These are phyloP conservation scores for Ceratobasidium sp. DNA, from an alignment of 1,284 basidiomycete genomes.

Conservation along the genomic window DNA sequence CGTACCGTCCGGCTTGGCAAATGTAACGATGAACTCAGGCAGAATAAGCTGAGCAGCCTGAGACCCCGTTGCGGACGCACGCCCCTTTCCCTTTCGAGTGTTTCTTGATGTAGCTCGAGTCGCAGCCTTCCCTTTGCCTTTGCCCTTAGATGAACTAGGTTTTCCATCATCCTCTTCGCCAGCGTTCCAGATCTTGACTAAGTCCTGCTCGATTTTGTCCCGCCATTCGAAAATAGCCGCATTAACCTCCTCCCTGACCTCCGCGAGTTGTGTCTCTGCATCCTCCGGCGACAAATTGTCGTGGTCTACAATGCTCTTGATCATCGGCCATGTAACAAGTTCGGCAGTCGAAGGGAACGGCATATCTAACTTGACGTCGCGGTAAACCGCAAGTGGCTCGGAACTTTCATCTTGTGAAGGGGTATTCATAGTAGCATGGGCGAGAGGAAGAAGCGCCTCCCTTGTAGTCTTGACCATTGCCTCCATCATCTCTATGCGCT, in stretches of 20 bases:
- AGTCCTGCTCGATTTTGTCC: constrained; percentile 6
- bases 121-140: neutral
- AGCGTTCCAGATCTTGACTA: too few species aligned
- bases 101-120: too few species aligned
- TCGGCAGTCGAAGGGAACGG: too few species aligned
- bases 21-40: constrained; percentile 9
- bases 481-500: neutral
- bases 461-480: neutral
- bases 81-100: too few species aligned
- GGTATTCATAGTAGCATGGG: neutral
- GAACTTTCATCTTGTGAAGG: neutral
- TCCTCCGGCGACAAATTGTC: neutral
- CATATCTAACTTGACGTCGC: too few species aligned
- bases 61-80: neutral
- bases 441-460: neutral
- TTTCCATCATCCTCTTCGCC: too few species aligned
- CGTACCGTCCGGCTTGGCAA: neutral
- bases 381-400: neutral
- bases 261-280: neutral
- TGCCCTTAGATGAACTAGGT: too few species aligned
- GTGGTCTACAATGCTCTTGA: too few species aligned
- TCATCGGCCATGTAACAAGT: too few species aligned
- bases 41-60: neutral
- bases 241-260: neutral
- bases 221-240: neutral